Evolutionary conservation across 371 early-diverging fungal genomes (phyloP), one percentile per base, ranked within the genome.

Genomic region (Parasitella parasitica): DNA sequence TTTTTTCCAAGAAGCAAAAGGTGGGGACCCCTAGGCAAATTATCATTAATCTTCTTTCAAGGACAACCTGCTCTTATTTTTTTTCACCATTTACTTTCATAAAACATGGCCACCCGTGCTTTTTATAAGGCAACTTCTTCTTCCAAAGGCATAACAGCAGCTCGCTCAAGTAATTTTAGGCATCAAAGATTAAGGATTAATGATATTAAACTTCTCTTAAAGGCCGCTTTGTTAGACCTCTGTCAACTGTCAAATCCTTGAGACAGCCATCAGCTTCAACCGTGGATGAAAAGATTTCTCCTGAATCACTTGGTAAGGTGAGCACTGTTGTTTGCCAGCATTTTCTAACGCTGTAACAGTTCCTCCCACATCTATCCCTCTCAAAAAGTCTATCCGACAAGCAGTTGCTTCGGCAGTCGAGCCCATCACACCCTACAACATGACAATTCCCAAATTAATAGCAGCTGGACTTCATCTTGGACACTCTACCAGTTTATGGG

Each of bases 401-500:
- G 50, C 76, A 18, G 61, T 73, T 15, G 58, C 63, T 13, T 66
- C 68, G 55, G 58, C 62, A 51, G 57, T 67, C 35, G 70, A 67
- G 41, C 69, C 76, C 20, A 54, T 73, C 27, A 70, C 75, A 61
- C 75, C 75, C 22, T 72, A 76, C 69, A 78, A 85, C 58, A 49
- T 91, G 54, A 84, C 89, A 6, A 82, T 96, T 51, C 73, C 85
- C 16, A 76, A 85, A 43, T 83, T 98, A 53, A 73, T 97, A 72
- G 91, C 91, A 8, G 92, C 95, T 9, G 91, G 91, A 54, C 82
- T 96, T 71, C 98, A 98, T 72, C 76, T 98, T 57, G 98, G 98
- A 43, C 96, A 96, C 74, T 80, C 86, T 12, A 84, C 86, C 20
- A 76, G 86, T 18, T 76, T 84, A 39, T 94, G 91, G 94, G 88